phyloP scores from a whole-genome alignment of 306 rosid species.

The Hippophae rhamnoides region DNA sequence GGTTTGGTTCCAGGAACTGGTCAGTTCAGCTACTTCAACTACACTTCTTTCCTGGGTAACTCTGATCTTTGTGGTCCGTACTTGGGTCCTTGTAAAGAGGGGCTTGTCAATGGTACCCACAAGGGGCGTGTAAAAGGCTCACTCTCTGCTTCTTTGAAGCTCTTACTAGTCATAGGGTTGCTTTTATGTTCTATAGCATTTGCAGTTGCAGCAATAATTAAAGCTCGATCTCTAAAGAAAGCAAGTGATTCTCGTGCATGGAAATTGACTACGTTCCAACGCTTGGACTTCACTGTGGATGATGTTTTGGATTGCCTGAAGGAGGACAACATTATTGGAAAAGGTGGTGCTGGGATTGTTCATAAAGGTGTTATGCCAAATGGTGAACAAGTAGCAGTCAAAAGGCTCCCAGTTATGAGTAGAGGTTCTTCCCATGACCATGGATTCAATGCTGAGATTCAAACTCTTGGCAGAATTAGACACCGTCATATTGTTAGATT shows the following conservation, averaged over 20 bases:
- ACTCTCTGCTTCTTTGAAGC: slow-evolving; percentile 71
- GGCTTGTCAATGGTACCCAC: slow-evolving; percentile 43
- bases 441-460: slow-evolving; percentile 78
- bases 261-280: slow-evolving; percentile 87
- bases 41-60: slow-evolving; percentile 58
- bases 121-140: slow-evolving; percentile 49
- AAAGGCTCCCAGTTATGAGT: slow-evolving; percentile 60
- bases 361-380: slow-evolving; percentile 65
- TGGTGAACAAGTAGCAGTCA: slow-evolving; percentile 80
- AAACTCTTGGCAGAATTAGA: slow-evolving; percentile 69
- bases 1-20: slow-evolving; percentile 69
- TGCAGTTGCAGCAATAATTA: slow-evolving; percentile 68
- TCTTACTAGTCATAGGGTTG: slow-evolving; percentile 65
- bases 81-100: slow-evolving; percentile 78
- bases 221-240: slow-evolving; percentile 77
- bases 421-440: slow-evolving; percentile 73
- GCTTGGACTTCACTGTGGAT: slow-evolving; percentile 73
- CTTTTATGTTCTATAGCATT: slow-evolving; percentile 70
- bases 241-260: slow-evolving; percentile 80
- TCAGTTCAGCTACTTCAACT: slow-evolving; percentile 55
- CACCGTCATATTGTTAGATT: slow-evolving; percentile 83
- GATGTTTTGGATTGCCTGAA: slow-evolving; percentile 65
- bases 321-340: slow-evolving; percentile 73
- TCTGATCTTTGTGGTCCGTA: slow-evolving; percentile 81
- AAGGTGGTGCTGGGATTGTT: slow-evolving; percentile 91